Conservation (phyloP, 2,329 filamentous ascomycete species). For the Colletotrichum cuscutae region DNA sequence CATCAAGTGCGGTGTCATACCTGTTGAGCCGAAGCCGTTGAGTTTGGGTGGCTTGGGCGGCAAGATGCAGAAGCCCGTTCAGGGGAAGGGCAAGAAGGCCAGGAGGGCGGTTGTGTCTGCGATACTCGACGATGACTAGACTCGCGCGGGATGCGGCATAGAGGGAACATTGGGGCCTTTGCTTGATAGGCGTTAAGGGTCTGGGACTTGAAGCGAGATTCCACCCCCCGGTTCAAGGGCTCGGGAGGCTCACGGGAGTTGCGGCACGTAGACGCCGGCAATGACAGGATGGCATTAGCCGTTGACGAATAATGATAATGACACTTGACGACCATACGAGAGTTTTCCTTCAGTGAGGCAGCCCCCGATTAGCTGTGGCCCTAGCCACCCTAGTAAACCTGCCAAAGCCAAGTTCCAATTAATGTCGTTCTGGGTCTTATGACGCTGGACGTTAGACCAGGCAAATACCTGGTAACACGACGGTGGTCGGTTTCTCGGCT, state of each 20-base stretch:
- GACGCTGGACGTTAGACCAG: background rate
- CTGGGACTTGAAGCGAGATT: background rate
- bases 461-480: background rate
- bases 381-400: slow-evolving; percentile 18
- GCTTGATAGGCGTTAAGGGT: background rate
- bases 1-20: slow-evolving; percentile 29
- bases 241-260: background rate
- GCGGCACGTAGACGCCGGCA: background rate
- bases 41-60: slow-evolving; percentile 18
- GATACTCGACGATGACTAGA: background rate
- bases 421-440: background rate
- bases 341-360: background rate
- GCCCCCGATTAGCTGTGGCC: slow-evolving; percentile 27
- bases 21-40: slow-evolving; percentile 28
- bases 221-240: background rate
- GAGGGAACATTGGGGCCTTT: background rate
- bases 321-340: background rate
- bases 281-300: background rate
- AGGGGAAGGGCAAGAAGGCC: background rate
- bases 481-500: background rate
- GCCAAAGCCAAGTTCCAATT: background rate
- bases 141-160: too few relatives aligned
- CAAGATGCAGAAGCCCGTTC: slow-evolving; percentile 20
- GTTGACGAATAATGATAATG: background rate
- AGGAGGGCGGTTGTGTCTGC: slow-evolving; percentile 9